Base-by-base conservation (phyloP, 2,329 filamentous ascomycete genomes). In the Albifimbria verrucaria region DNA sequence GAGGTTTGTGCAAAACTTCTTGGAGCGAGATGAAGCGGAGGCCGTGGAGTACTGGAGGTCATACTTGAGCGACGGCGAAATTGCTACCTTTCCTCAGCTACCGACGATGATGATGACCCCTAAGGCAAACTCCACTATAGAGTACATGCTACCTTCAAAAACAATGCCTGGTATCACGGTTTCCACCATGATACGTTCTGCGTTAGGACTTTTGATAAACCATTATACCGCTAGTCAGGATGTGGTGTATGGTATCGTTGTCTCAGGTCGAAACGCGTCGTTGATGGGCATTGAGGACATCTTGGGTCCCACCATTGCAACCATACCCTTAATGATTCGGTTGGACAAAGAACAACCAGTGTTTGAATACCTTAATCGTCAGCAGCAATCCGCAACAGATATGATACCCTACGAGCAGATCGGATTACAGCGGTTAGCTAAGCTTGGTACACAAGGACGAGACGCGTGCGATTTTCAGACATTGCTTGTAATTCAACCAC, bases 151-250 rank as follows among this genome's bases (percentile, higher is more conserved):
- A n/a, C 48, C 17, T 20, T 52, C 12, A 23, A 50, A n/a, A 17
- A 11, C 49, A 23, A 23, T 25, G 18, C 43, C 26, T 10, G 32
- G 48, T 20, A 52, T 57, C 11, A 63, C 57, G 15, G 55, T 52
- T 2, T 56, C 62, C 7, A 56, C 58, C 1, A 23, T 65, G 10
- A 45, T 68, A 9, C 59, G 61, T 5, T 63, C 64, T 1, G 66
- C 66, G 2, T 69, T 66, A 66, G 65, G 62, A 1, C 18, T 68
- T 18, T 44, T 61, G 7, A 49, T 60, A 4, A 43, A 56, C 2
- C 50, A 52, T 1, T 56, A 63, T 20, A 57, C 57, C 15, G 57
- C 52, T 2, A 51, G 55, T 4, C 49, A 56, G 9, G 59, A 62
- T 10, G 48, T 67, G 1, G 43, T 60, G 3, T 69, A 66, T 48